Conservation (phyloP, 306 rosid species). For the Leucaena leucocephala region DNA sequence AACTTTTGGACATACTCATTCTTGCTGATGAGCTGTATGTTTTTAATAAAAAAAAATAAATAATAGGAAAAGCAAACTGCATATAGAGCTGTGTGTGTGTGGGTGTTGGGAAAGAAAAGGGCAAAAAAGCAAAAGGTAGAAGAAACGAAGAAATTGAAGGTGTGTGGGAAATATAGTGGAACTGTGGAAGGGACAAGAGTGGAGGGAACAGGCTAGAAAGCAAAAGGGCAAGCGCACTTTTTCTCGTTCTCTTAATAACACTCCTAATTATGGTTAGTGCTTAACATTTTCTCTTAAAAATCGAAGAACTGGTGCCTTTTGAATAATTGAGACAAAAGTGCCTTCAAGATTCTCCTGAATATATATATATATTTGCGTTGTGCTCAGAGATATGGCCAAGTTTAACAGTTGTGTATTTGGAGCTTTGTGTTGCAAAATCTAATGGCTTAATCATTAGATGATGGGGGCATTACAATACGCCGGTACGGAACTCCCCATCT, state of each 20-base stretch:
- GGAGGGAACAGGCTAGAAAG: constrained; percentile 36
- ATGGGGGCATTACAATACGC: background rate
- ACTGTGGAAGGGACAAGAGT: constrained; percentile 46
- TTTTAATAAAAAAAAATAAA: background rate
- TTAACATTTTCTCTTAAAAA: constrained; percentile 10
- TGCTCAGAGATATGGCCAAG: constrained; percentile 12
- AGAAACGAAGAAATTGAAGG: background rate
- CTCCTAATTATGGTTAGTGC: constrained; percentile 43
- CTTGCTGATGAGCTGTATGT: background rate
- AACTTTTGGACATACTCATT: background rate
- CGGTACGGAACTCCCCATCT: constrained; percentile 42
- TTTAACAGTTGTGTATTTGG: constrained; percentile 44
- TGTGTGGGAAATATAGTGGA: background rate
- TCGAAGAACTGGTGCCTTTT: constrained; percentile 7
- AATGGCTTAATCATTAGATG: constrained; percentile 48
- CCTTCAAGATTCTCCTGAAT: background rate
- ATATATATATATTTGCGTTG: background rate
- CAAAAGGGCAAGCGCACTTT: background rate
- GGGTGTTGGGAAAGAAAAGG: no score
- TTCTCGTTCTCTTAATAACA: constrained; percentile 22
- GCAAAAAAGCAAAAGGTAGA: background rate
- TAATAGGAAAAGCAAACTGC: background rate
- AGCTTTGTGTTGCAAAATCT: constrained; percentile 39
- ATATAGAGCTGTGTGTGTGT: no score
- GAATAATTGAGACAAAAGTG: constrained; percentile 13